A percentile compares a stretch with the other conserved stretches of the same genome.
Conservation (phyloP, 2,329 filamentous ascomycete genomes). For the Venturia aucupariae region DNA sequence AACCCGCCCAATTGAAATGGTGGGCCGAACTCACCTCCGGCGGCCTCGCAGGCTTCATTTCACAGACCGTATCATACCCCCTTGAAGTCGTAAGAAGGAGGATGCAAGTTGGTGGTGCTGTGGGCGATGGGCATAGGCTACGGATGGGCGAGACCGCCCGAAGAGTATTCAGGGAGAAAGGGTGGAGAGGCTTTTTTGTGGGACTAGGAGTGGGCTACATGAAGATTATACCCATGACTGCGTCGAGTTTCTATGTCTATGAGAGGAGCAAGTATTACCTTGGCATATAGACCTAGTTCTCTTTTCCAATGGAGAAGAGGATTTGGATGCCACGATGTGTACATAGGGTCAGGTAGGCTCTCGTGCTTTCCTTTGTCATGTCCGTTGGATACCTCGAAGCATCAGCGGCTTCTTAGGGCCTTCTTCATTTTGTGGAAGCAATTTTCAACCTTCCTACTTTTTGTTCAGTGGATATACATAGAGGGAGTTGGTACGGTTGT, state of each 20-base stretch:
- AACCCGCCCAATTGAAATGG: slow-evolving; percentile 64
- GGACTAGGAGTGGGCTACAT: slow-evolving; percentile 90
- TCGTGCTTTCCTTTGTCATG: neutral
- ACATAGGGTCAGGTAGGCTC: neutral
- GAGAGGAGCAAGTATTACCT: slow-evolving; percentile 52
- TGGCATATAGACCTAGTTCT: slow-evolving; percentile 30
- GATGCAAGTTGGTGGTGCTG: slow-evolving; percentile 94
- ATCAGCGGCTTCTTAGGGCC: neutral
- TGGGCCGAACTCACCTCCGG: slow-evolving; percentile 83
- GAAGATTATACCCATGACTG: slow-evolving; percentile 85
- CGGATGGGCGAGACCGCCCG: slow-evolving; percentile 68
- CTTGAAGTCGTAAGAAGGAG: slow-evolving; percentile 83
- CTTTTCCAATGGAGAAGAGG: too few relatives aligned
- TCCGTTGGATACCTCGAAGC: neutral
- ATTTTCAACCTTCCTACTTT: neutral
- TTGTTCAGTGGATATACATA: neutral
- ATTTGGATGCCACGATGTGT: too few relatives aligned
- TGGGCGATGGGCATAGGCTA: slow-evolving; percentile 77
- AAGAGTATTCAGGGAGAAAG: slow-evolving; percentile 66
- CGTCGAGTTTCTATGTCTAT: slow-evolving; percentile 61
- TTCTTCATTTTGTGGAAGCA: neutral
- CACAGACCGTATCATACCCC: slow-evolving; percentile 88
- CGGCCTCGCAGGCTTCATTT: slow-evolving; percentile 76
- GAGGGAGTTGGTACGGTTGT: neutral
- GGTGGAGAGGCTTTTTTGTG: slow-evolving; percentile 78